Base-by-base conservation (phyloP, 768 basidiomycete genomes). In the Mycena latifolia region DNA sequence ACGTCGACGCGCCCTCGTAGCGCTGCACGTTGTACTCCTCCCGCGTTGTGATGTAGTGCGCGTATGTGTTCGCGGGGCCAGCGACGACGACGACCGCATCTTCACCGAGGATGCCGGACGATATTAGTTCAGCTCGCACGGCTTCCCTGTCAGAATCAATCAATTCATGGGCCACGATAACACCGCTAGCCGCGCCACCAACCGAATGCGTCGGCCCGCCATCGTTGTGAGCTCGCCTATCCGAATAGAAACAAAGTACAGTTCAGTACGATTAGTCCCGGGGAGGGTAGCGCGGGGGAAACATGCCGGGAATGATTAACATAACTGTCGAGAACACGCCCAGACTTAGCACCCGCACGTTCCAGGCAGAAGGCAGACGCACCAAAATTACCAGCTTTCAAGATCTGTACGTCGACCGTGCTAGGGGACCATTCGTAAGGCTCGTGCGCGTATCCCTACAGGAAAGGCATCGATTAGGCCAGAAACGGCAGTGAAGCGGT, bases 1-100 rank as follows among this genome's bases (percentile, higher is more conserved):
- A 81, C 17, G 91, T 93, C 50, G 92, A 93, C 2, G 91, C 92
- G 54, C 92, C 93, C 77, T 94, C 92, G 69, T 93, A 93, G 58
- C 93, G 83, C 76, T 94, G 92, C 11, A 92, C 79, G 24, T 80
- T 77, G 73, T 92, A 93, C 75, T 92, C 92, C 75, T 94, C 92
- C 11, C 79, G 81, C 37, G 91, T 93, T 3, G 91, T 79, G 52
- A 92, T 82, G 72, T 93, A 92, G 77, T 93, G 92, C 0, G 81
- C 85, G 71, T 93, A 94, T 8, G 91, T 89, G 68, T 93, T 94
- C 5, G 91, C 91, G 17, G 93, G 92, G 12, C 92, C 93, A 12
- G 90, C 90, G 60, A 93, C 78, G 51, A 93, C 92, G 62, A 94
- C 90, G 69, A 91, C 90, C 5, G 90, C 91, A 66, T 92, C 84